These are phyloP conservation scores for Rhododendron mucronatum DNA, from an alignment of 148 eudicot genomes.

Conservation along the genomic window DNA sequence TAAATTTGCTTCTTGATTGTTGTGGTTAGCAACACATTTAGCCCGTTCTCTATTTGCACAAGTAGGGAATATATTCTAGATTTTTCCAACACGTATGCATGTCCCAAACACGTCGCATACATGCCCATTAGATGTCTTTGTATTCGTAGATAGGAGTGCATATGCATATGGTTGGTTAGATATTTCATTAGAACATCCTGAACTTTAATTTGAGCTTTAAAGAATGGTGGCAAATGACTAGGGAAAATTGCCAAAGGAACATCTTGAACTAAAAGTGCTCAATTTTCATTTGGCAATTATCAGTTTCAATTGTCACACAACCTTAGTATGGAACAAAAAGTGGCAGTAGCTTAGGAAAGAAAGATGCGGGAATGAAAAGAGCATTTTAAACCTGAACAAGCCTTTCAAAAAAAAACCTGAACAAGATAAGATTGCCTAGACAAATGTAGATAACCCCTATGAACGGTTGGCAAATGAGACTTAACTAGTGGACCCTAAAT, in stretches of 20 bases:
- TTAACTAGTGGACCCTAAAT: neutral
- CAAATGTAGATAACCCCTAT: neutral
- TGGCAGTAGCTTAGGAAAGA: neutral
- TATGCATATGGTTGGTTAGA: neutral
- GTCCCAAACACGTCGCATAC: neutral
- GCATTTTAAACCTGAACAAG: neutral
- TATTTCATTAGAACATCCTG: neutral
- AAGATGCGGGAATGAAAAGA: neutral
- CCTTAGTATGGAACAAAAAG: neutral
- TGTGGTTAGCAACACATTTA: neutral
- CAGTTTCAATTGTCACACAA: neutral
- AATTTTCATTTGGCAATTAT: neutral
- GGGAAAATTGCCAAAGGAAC: neutral
- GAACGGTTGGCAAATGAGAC: neutral
- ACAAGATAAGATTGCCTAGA: neutral
- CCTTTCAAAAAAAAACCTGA: no score
- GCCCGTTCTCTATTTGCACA: neutral
- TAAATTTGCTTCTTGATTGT: neutral
- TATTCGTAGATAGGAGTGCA: neutral
- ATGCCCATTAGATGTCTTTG: neutral
- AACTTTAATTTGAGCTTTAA: neutral
- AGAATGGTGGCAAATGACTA: neutral
- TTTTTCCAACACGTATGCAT: no score
- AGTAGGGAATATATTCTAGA: neutral
- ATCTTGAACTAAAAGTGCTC: neutral